These are phyloP conservation scores for Venturiaceae sp. DNA, from an alignment of 2,329 filamentous ascomycete genomes.

Conservation along the genomic window DNA sequence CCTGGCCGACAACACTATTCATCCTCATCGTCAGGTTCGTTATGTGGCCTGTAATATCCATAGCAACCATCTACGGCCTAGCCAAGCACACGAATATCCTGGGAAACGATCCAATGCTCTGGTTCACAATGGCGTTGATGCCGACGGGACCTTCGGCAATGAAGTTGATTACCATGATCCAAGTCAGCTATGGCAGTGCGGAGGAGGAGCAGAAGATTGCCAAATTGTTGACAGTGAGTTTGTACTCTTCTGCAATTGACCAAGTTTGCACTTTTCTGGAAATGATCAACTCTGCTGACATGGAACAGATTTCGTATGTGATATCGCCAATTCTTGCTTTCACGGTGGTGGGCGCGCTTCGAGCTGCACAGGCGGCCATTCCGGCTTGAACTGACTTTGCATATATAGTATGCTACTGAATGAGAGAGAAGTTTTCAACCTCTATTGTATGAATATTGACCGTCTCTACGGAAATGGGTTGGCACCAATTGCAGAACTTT, in stretches of 20 bases:
- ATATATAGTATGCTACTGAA: too few species aligned
- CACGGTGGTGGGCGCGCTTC: slow-evolving; percentile 21
- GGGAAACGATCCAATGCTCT: slow-evolving; percentile 10
- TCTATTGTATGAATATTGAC: too few species aligned
- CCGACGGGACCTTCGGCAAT: slow-evolving; percentile 10
- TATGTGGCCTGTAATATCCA: slow-evolving; percentile 42
- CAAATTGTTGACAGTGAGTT: slow-evolving; percentile 8
- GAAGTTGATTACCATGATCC: slow-evolving; percentile 11
- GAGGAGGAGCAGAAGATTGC: slow-evolving; percentile 9
- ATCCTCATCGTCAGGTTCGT: slow-evolving; percentile 49
- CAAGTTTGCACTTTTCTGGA: background rate
- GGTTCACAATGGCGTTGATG: slow-evolving; percentile 11
- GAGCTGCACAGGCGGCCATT: slow-evolving; percentile 18
- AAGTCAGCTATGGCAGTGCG: slow-evolving; percentile 7
- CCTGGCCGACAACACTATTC: slow-evolving; percentile 39
- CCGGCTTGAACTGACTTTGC: too few species aligned
- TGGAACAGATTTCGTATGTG: slow-evolving; percentile 17
- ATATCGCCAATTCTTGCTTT: slow-evolving; percentile 20
- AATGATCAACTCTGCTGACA: background rate
- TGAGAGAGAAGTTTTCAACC: too few species aligned
- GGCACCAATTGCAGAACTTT: too few species aligned
- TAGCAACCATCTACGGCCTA: slow-evolving; percentile 7
- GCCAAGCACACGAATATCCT: slow-evolving; percentile 8
- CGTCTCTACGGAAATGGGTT: too few species aligned
- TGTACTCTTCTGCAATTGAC: background rate